These are phyloP conservation scores for Rhynchosporium secalis DNA, from an alignment of 2,329 filamentous ascomycete genomes.

Conservation along the genomic window DNA sequence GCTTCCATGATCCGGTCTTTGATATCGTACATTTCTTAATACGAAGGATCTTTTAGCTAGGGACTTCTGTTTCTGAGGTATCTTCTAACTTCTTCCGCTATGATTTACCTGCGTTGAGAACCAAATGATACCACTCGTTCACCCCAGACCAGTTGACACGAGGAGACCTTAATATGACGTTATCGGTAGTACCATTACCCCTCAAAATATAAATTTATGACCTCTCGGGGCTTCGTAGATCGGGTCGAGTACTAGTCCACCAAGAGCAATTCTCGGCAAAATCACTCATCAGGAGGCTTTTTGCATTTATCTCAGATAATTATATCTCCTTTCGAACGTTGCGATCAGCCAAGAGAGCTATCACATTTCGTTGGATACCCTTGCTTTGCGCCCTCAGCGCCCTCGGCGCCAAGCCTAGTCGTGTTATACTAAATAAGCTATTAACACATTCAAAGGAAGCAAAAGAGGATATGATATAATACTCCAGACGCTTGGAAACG, in stretches of 20 bases:
- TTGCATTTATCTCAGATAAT: slow-evolving; percentile 68
- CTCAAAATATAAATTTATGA: slow-evolving; percentile 38
- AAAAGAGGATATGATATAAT: slow-evolving; percentile 60
- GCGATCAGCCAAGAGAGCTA: slow-evolving; percentile 33
- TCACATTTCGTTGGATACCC: slow-evolving; percentile 31
- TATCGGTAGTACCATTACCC: slow-evolving; percentile 30
- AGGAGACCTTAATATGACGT: slow-evolving; percentile 61
- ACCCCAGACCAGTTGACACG: slow-evolving; percentile 74
- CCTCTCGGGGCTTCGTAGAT: slow-evolving; percentile 41
- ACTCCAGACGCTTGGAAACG: slow-evolving; percentile 75
- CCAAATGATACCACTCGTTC: slow-evolving; percentile 70
- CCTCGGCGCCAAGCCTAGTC: slow-evolving; percentile 40
- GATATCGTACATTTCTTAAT: slow-evolving; percentile 43
- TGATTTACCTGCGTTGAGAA: slow-evolving; percentile 65
- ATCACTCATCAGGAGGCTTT: slow-evolving; percentile 71
- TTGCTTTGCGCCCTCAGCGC: slow-evolving; percentile 32
- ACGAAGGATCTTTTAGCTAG: slow-evolving; percentile 28
- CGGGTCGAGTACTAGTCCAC: slow-evolving; percentile 67
- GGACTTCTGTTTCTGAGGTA: slow-evolving; percentile 31
- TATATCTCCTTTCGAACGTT: slow-evolving; percentile 36
- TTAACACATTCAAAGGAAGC: slow-evolving; percentile 70
- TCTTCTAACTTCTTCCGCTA: slow-evolving; percentile 65
- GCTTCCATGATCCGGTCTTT: slow-evolving; percentile 58
- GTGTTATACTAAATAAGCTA: slow-evolving; percentile 65
- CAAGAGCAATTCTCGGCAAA: slow-evolving; percentile 79